These are phyloP conservation scores for Cladosporium velox DNA, from an alignment of 2,329 filamentous ascomycete species.

Conservation along the genomic window DNA sequence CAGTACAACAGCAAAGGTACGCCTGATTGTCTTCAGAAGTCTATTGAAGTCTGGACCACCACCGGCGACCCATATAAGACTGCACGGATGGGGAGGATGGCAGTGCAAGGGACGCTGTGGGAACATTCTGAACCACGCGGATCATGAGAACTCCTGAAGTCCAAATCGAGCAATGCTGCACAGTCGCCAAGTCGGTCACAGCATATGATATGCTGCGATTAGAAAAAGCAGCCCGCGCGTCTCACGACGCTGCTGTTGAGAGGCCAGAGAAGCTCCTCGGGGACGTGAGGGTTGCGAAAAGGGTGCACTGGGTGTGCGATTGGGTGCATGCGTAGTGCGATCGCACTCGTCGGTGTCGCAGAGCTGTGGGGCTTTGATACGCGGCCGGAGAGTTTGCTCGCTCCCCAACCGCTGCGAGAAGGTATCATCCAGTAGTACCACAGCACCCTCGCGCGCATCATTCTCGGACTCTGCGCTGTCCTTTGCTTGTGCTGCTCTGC, in stretches of 20 bases:
- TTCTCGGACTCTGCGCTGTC: neutral
- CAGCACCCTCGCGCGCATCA: neutral
- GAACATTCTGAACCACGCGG: neutral
- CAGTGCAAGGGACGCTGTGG: neutral
- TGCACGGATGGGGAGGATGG: constrained; percentile 11
- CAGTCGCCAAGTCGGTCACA: neutral
- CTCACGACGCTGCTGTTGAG: neutral
- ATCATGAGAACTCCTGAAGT: neutral
- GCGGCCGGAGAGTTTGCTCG: neutral
- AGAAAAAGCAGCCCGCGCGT: neutral
- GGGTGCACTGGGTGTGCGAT: constrained; percentile 6
- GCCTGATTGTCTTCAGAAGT: neutral
- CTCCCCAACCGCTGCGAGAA: constrained; percentile 5
- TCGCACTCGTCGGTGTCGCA: constrained; percentile 9
- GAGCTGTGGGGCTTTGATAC: constrained; percentile 5
- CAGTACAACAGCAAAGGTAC: neutral
- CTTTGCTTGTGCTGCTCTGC: neutral
- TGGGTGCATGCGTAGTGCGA: constrained; percentile 8
- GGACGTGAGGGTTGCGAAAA: neutral
- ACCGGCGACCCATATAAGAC: neutral
- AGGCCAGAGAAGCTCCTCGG: neutral
- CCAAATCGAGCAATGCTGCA: neutral
- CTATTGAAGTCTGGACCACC: neutral
- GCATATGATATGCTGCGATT: neutral
- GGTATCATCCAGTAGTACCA: neutral